Base-by-base conservation (phyloP, 2,329 filamentous ascomycete genomes). In the Piedraia hortae region DNA sequence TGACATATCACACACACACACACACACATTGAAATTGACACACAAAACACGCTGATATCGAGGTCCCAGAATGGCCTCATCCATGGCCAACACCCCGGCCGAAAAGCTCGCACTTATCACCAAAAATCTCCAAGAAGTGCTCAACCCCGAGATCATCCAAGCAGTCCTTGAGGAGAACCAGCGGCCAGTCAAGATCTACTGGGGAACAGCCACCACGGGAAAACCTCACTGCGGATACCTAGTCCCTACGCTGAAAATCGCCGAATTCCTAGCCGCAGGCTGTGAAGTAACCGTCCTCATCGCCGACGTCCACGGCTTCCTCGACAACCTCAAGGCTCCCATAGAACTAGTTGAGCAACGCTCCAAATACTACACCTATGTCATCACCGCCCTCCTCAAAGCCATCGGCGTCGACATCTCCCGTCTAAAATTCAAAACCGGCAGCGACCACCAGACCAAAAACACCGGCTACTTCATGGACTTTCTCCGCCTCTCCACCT, bases 381-480 rank as follows among this genome's bases (percentile, higher is more conserved):
- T 66, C 24, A 78, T 91, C 36, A 73, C 62, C 18, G 57, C 68
- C 3, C 56, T 82, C 22, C 61, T 89, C 18, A 55, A 69, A 38
- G 60, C 78, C 2, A 69, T 88, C 16, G 68, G 70, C 20, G 77
- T 91, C 6, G 59, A 71, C 17, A 69, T 72, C 25, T 63, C 73
- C 30, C 68, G 71, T 40, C 58, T 93, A 19, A 59, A 68, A 31
- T 90, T 93, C 37, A 68, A 91, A 11, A 57, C 74, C 2, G 85
- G 82, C 7, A 78, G 68, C 36, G 31, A 36, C 19, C 37, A 40
- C 32, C 33, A 41, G 23, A 39, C 38, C n/a, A n/a, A n/a, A n/a
- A n/a, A n/a, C n/a, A 37, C 34, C 4, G 90, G 88, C 60, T 93
- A 91, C 50, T 62, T 68, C 28, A 85, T 90, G 73, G 82, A 93